Percentiles rank a stretch among this genome's conserved stretches.
phyloP scores from a whole-genome alignment of 345 rosid genomes.

The Rubroshorea leprosula region DNA sequence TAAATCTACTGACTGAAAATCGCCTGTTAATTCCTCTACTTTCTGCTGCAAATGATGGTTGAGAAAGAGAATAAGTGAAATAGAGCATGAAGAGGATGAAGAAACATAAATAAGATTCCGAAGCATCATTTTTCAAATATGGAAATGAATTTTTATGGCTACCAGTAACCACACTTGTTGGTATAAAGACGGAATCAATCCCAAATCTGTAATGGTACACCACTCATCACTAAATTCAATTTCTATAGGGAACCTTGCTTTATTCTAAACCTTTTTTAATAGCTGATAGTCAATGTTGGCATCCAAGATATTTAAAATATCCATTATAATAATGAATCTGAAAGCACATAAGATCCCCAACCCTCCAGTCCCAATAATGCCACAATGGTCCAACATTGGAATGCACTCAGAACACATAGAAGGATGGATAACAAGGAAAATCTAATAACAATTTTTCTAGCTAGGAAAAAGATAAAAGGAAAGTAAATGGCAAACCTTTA shows the following conservation, averaged over 20 bases:
- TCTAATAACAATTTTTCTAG: constrained; percentile 12
- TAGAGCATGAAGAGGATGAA: no score
- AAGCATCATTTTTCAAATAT: no score
- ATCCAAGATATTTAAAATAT: constrained; percentile 4
- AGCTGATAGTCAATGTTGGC: constrained; percentile 6
- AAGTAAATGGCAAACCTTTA: no score
- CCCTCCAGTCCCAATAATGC: constrained; percentile 1
- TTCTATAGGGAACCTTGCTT: constrained; percentile 2
- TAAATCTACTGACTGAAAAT: constrained; percentile 10
- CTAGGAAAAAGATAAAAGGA: constrained; percentile 2
- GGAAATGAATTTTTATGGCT: no score
- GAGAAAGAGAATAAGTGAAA: no score
- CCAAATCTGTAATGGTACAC: not conserved
- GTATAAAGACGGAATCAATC: no score
- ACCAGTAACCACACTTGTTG: no score
- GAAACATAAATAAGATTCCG: no score
- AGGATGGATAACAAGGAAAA: not conserved
- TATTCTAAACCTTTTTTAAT: constrained; percentile 4
- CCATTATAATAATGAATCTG: not conserved
- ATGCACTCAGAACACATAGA: not conserved
- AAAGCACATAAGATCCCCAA: constrained; percentile 13
- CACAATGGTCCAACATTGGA: constrained; percentile 4
- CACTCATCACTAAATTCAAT: constrained; percentile 5
- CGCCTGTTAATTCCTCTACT: constrained; percentile 12
- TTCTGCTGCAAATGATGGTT: constrained; percentile 12